phyloP scores from a whole-genome alignment of 257 asterid genomes.

The Solanum chilense region DNA sequence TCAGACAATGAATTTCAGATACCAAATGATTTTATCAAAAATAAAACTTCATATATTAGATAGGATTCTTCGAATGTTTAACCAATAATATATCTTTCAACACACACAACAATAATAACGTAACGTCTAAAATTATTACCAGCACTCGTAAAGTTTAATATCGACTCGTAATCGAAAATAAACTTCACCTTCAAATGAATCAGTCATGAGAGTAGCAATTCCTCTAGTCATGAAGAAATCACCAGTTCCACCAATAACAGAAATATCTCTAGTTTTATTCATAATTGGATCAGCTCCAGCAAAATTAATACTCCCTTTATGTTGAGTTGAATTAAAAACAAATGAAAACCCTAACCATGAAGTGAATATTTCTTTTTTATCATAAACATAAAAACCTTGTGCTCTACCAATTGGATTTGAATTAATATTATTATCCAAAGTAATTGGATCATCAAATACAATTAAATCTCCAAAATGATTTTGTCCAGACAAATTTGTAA shows the following conservation, averaged over 20 bases:
- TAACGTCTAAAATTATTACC: conserved; percentile 14
- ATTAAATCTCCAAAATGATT: conserved; percentile 51
- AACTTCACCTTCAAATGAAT: conserved; percentile 60
- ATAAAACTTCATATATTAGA: neutral
- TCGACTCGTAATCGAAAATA: conserved; percentile 56
- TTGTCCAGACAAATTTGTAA: conserved; percentile 27
- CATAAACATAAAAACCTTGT: conserved; percentile 60
- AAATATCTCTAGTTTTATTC: conserved; percentile 69
- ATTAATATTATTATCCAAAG: conserved; percentile 50
- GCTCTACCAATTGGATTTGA: conserved; percentile 72
- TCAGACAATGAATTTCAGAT: neutral
- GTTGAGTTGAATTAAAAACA: conserved; percentile 45
- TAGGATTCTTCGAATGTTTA: neutral
- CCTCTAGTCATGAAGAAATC: conserved; percentile 91
- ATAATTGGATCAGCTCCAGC: conserved; percentile 69
- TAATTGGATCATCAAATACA: conserved; percentile 72
- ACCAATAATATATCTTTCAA: neutral
- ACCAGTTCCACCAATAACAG: conserved; percentile 81
- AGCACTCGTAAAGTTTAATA: conserved; percentile 63
- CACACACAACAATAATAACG: neutral
- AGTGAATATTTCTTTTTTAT: conserved; percentile 28
- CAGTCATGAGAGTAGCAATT: conserved; percentile 56
- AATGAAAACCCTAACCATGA: conserved; percentile 74
- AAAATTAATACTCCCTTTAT: conserved; percentile 52
- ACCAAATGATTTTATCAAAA: neutral